Evolutionary conservation across 2,329 filamentous ascomycete species (phyloP), one percentile per base, ranked within the genome.

Genomic region (Samsoniella hepiali): DNA sequence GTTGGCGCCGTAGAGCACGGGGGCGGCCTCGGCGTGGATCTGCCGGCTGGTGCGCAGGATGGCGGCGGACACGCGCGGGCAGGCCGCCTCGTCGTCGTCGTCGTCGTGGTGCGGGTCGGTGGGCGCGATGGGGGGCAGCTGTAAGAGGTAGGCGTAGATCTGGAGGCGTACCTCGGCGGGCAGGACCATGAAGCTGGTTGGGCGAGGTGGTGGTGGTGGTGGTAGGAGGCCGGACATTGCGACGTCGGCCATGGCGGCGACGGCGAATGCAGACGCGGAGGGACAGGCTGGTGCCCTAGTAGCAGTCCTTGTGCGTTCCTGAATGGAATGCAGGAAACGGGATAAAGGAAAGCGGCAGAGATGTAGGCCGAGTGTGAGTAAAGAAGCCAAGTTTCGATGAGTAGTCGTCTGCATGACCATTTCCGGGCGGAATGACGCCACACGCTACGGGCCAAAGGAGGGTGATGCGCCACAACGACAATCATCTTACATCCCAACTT

Each of bases 131-230:
- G 60, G 56, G 49, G 73, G 75, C 5, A 78, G 70, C 66, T 70
- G 64, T 63, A 82, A 77, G 58, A 82, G 78, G 65, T 76, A 69
- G 29, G 69, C 64, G 72, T 81, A 81, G 66, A 82, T 78, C 62
- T 81, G 74, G 63, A 80, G 75, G 45, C 80, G 79, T 67, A 82
- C 73, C 68, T 82, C 80, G 55, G 76, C 67, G 40, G 79, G 79
- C 31, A 82, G 74, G 59, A 72, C 71, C 45, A 82, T 73, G 66
- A 82, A 71, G 50, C 47, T 44, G 17, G 29, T 7, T 27, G 13
- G 29, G 27, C 0, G 42, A 36, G 11, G n/a, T 3, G 32, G 31
- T 27, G 56, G n/a, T 7, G 44, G 29, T 29, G 56, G 42, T 38
- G 54, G 45, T 44, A 29, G 10, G 8, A 29, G 11, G 11, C 3